Evolutionary conservation across 106 monocot genomes (phyloP), one percentile per base, ranked within the genome.

Genomic region (Cymbidium sinense): DNA sequence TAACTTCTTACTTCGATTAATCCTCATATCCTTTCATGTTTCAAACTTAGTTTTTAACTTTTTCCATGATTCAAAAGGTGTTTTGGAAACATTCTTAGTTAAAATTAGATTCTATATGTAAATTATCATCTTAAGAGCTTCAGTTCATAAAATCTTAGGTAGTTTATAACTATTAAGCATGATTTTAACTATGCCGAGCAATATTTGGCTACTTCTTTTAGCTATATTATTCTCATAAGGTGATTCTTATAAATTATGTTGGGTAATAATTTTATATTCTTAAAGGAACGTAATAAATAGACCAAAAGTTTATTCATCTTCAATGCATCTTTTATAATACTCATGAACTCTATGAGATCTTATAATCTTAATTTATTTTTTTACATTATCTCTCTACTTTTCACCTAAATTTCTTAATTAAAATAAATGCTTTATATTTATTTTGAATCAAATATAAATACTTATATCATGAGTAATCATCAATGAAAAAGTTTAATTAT

Each of bases 381-480:
- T 20, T 54, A 35, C 52, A 54, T 54, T 76, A 2, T 76, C 34
- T 76, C 33, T 76, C 54, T 76, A 55, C 13, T 76, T 54, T 4
- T 29, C 0, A 25, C 23, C 58, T 50, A 76, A 76, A 76, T 5
- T 28, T 6, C 10, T 76, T 55, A 20, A 76, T 33, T 30, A 3
- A 29, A 58, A 2, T 25, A 31, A 76, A 76, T 76, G 76, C 54
- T 76, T 76, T 34, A 27, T 34, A 31, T 23, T 76, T 76, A 35
- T 76, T 76, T 54, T 55, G 76, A 52, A 76, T 30, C 27, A 51
- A n/a, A 25, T 76, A n/a, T 7, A 76, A 50, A 74, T 15, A 34
- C 34, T 17, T 36, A 29, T 35, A 36, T 34, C 5, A 11, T 71
- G 21, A 71, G 70, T 36, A 71, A 36, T 36, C 34, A 34, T 71